A percentile compares a stretch with the other conserved stretches of the same genome.
Evolutionary conservation across 352 stramenopile species (phyloP).

Genomic region (Phytophthora pini): DNA sequence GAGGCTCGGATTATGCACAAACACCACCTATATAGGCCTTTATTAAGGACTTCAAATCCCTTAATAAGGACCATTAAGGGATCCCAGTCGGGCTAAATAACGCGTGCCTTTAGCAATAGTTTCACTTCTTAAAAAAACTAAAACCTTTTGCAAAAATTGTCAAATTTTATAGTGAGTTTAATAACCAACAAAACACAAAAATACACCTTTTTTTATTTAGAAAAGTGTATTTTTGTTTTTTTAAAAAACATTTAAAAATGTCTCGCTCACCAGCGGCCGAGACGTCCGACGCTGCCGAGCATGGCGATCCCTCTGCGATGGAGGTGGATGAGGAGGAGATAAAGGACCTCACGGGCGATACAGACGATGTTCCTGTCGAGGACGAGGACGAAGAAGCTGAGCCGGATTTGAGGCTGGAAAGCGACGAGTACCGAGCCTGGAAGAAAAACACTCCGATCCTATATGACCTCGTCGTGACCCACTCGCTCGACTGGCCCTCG

Average conservation of each 20-base stretch:
- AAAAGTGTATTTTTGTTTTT: no score
- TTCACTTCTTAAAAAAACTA: no score
- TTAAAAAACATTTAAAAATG: neutral
- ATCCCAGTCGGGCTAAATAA: no score
- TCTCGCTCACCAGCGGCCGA: neutral
- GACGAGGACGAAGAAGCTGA: constrained; percentile 42
- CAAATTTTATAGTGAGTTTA: no score
- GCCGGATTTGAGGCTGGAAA: constrained; percentile 92
- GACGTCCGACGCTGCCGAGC: constrained; percentile 19
- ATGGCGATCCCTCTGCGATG: constrained; percentile 5
- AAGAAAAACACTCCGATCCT: constrained; percentile 99
- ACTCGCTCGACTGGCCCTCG: constrained; percentile 98
- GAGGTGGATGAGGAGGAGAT: constrained; percentile 1
- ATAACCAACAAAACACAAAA: no score
- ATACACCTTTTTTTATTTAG: no score
- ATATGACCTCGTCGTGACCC: constrained; percentile 98
- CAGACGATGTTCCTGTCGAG: constrained; percentile 9
- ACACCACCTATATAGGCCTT: no score
- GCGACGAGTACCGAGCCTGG: constrained; percentile 99
- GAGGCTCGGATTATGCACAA: no score
- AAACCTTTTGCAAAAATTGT: no score
- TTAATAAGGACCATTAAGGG: no score
- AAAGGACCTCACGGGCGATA: constrained; percentile 5
- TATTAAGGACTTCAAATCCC: no score
- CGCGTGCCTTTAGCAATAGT: no score